These are phyloP conservation scores for Halocafeteria seosinensis DNA, from an alignment of 108 stramenopile genomes.

Conservation along the genomic window DNA sequence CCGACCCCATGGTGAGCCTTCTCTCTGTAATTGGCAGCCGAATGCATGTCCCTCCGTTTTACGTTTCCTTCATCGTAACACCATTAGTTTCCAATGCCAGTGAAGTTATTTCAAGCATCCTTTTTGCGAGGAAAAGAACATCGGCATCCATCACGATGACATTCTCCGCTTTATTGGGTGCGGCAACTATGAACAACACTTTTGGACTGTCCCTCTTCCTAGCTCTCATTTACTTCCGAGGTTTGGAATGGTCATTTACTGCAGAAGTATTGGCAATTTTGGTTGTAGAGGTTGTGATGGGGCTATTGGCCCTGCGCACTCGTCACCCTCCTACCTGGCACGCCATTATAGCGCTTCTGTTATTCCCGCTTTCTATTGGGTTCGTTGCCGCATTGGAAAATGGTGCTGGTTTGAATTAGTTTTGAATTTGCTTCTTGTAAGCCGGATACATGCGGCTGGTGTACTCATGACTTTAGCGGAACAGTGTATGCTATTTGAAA, in stretches of 20 bases:
- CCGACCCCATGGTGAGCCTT: slow-evolving; percentile 90
- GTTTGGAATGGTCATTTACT: slow-evolving; percentile 80
- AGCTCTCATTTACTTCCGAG: slow-evolving; percentile 65
- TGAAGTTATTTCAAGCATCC: slow-evolving; percentile 74
- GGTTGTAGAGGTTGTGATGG: slow-evolving; percentile 62
- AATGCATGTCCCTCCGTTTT: slow-evolving; percentile 56
- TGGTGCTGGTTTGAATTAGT: slow-evolving; percentile 7
- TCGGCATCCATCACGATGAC: slow-evolving; percentile 73
- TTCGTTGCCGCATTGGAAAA: slow-evolving; percentile 57
- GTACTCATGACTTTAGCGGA: no score
- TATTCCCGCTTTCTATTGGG: slow-evolving; percentile 62
- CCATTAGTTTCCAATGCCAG: slow-evolving; percentile 83
- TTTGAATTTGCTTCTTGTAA: no score
- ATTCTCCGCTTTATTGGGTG: slow-evolving; percentile 55
- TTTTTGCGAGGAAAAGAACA: slow-evolving; percentile 80
- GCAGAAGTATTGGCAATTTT: slow-evolving; percentile 84
- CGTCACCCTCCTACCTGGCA: slow-evolving; percentile 31
- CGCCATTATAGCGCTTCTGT: slow-evolving; percentile 37
- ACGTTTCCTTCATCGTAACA: slow-evolving; percentile 84
- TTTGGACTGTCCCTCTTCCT: slow-evolving; percentile 84
- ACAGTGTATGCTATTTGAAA: no score
- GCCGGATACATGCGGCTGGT: no score
- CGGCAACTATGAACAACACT: slow-evolving; percentile 95
- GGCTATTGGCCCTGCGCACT: slow-evolving; percentile 26
- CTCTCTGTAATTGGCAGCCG: slow-evolving; percentile 65